Percentiles rank a stretch among this genome's conserved stretches.
These are phyloP conservation scores for Eutrema yunnanense DNA, from an alignment of 345 rosid species.

Conservation along the genomic window DNA sequence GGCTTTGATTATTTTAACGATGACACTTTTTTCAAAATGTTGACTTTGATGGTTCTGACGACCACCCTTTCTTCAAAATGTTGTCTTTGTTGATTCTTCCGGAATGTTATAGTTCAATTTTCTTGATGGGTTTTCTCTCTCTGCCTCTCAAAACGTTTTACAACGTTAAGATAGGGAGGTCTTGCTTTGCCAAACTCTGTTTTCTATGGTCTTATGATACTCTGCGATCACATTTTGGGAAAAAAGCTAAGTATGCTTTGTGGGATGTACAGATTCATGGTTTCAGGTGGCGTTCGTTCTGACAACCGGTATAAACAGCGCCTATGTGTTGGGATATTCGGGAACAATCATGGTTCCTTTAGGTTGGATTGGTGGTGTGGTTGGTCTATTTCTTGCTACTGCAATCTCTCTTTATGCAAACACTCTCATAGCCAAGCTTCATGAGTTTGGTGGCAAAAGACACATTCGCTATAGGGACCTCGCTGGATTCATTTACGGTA, in stretches of 20 bases:
- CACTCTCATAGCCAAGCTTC: slow-evolving; percentile 73
- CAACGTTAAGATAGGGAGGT: not conserved
- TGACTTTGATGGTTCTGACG: not conserved
- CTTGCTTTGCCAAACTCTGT: slow-evolving; percentile 1
- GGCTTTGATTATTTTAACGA: not conserved
- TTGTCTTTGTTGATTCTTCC: not conserved
- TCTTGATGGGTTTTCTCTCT: not conserved
- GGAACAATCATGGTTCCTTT: slow-evolving; percentile 86
- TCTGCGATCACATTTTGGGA: not conserved
- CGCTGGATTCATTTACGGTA: slow-evolving; percentile 77
- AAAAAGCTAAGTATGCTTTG: slow-evolving; percentile 5
- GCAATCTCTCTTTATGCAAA: slow-evolving; percentile 71
- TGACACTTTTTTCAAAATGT: not conserved
- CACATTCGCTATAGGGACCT: slow-evolving; percentile 94
- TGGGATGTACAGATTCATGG: slow-evolving; percentile 74
- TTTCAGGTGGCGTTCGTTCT: slow-evolving; percentile 76
- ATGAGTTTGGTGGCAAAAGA: slow-evolving; percentile 80
- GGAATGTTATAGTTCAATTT: not conserved
- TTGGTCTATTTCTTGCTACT: slow-evolving; percentile 66
- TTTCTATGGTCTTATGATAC: not conserved
- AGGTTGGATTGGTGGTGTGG: slow-evolving; percentile 76
- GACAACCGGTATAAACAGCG: slow-evolving; percentile 87
- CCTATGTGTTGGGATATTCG: slow-evolving; percentile 83
- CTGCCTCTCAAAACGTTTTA: not conserved
- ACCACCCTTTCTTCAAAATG: not conserved